Evolutionary conservation across 495 filamentous ascomycete species (phyloP), one percentile per base, ranked within the genome.

Genomic region (Pyrenula massariospora): DNA sequence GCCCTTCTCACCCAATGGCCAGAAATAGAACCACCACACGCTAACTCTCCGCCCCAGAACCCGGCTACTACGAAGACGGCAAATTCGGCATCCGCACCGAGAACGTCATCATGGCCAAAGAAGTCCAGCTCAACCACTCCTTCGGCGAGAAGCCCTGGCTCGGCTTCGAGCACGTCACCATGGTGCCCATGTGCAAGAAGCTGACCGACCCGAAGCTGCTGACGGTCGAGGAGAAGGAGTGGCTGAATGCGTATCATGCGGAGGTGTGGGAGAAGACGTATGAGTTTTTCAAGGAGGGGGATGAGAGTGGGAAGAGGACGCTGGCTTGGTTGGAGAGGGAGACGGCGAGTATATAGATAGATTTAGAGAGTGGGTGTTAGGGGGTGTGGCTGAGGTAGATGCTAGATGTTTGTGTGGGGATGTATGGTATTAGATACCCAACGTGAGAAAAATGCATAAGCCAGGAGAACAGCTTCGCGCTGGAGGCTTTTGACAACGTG

Each of bases 31-130:
- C n/a, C 15, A 8, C 31, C 2, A 10, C 36, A 3, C 31, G 23
- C 11, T 50, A 42, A 22, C 54, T 22, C 10, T 8, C 48, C 3
- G 50, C 22, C 11, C 10, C 58, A 81, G 91, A 99, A 67, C 94
- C 93, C 12, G 94, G 94, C 25, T 99, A 91, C 73, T 99, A 99
- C 71, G 94, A 97, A 70, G 94, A 99, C 63, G 94, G 91, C 50
- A 84, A 84, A 10, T 99, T 94, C 65, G 94, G 94, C n/a, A 95
- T 99, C 63, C 87, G 94, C 25, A 97, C 96, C 63, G 94, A 99
- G 72, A 97, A 89, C 62, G 71, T 99, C 57, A 81, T 95, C 58
- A 88, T 96, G 81, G 88, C 89, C 19, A 85, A 83, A 60, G 90
- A 96, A 64, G 86, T 85, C 15, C 73, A 95, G 65, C 95, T 92